Conservation (phyloP, 2,329 filamentous ascomycete genomes). For the Verticillium zaregamsianum region DNA sequence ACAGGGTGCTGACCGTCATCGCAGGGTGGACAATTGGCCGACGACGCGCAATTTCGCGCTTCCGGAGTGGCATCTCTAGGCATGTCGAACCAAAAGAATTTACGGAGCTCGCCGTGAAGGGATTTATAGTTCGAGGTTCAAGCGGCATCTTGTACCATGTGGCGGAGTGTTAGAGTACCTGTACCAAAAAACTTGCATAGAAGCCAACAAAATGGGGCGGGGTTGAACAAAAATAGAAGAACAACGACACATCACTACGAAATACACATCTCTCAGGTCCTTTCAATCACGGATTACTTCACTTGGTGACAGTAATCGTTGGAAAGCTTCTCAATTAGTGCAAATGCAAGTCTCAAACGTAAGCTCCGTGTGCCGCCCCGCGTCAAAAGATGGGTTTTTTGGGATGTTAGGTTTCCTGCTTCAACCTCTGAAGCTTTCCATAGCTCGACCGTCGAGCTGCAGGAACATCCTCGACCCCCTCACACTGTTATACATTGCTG, state of each 20-base stretch:
- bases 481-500: not conserved
- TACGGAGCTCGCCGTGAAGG: not conserved
- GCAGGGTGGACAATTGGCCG: constrained; percentile 35
- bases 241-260: not conserved
- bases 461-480: not conserved
- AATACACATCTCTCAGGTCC: not conserved
- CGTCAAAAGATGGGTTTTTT: not conserved
- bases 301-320: not conserved
- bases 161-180: not conserved
- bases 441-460: not conserved
- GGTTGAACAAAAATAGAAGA: not conserved
- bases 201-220: not conserved
- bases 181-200: not conserved
- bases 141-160: not conserved
- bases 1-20: constrained; percentile 5
- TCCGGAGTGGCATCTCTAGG: constrained; percentile 35
- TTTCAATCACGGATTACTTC: not conserved
- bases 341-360: not conserved
- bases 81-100: not conserved
- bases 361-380: not conserved
- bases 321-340: not conserved
- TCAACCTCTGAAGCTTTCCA: not conserved
- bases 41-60: constrained; percentile 34
- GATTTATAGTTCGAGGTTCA: not conserved
- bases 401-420: not conserved